These are phyloP conservation scores for Tinospora cordifolia DNA, from an alignment of 164 flowering plant species.

Conservation along the genomic window DNA sequence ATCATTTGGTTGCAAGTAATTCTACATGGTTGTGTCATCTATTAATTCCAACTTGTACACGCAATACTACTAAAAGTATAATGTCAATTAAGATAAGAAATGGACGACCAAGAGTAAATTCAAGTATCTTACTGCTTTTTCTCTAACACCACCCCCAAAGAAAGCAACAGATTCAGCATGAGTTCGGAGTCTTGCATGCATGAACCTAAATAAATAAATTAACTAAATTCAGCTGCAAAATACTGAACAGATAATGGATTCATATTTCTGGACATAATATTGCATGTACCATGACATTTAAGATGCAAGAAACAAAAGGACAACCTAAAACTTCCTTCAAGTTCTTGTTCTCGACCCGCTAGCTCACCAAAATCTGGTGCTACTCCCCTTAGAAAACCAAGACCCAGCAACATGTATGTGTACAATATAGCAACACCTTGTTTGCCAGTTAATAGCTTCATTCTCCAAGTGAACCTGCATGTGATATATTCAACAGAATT, in stretches of 20 bases:
- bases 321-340: slow-evolving; percentile 95
- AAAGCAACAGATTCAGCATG: slow-evolving; percentile 99
- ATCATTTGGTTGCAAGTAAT: too few relatives aligned
- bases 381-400: slow-evolving; percentile 81
- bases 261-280: too few relatives aligned
- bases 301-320: slow-evolving; percentile 14
- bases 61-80: background rate
- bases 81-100: slow-evolving; percentile 1
- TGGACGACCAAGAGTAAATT: background rate
- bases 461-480: slow-evolving; percentile 96
- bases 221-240: slow-evolving; percentile 4
- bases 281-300: background rate
- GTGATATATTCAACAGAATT: background rate
- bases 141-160: slow-evolving; percentile 97
- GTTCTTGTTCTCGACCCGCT: slow-evolving; percentile 75
- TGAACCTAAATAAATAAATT: slow-evolving; percentile 47
- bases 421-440: slow-evolving; percentile 89
- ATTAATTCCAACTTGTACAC: too few relatives aligned
- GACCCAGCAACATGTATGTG: slow-evolving; percentile 88
- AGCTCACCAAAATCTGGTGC: slow-evolving; percentile 96
- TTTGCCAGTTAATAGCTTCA: slow-evolving; percentile 83
- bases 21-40: too few relatives aligned
- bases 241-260: background rate
- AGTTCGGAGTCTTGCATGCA: slow-evolving; percentile 85
- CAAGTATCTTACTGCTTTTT: slow-evolving; percentile 65